Base-by-base conservation (phyloP, 768 basidiomycete species). In the Rhizopogon salebrosus region DNA sequence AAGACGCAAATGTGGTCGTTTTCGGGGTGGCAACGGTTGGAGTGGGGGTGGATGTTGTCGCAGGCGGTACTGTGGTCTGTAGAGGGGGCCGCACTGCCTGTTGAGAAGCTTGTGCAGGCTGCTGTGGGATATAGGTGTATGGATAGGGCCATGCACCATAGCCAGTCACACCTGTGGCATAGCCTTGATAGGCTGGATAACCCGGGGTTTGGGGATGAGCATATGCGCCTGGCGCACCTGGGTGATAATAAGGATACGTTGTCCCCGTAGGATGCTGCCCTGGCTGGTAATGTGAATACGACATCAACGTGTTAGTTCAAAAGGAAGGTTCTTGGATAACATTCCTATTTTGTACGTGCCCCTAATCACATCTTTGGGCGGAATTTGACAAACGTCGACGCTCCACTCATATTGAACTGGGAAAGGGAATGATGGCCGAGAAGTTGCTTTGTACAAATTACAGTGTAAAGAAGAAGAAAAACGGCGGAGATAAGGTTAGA, bases 141-240 rank as follows among this genome's bases (percentile, higher is more conserved):
- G 81, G 75, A 65, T 87, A 88, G 2, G 84, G 78, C 85, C 87
- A 88, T 26, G 74, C 62, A 13, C 82, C 83, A 64, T 87, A 88
- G 49, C 85, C 76, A 14, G 84, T 81, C 39, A 87, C 81, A 13
- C 83, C 84, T 13, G 85, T 76, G 54, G 83, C 77, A 57, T 87
- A 86, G 55, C 72, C 64, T 9, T 58, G 59, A 48, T 74, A 73
- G 23, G 80, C 63, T 14, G 78, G 68, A 61, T 82, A 83, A 37
- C 80, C 77, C 23, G 80, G 72, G 2, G 73, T 52, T 43, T 71
- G 73, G 5, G 66, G 52, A 13, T 62, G 60, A 24, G 54, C 18
- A 58, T 82, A 83, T 26, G 70, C 61, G 26, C 71, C 69, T 31
- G 74, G 71, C 20, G 75, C 67, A 45, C 75, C 69, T n/a, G 75